Evolutionary conservation across 2,329 filamentous ascomycete genomes (phyloP), one percentile per base, ranked within the genome.

Genomic region (Westerdykella aurantiaca): DNA sequence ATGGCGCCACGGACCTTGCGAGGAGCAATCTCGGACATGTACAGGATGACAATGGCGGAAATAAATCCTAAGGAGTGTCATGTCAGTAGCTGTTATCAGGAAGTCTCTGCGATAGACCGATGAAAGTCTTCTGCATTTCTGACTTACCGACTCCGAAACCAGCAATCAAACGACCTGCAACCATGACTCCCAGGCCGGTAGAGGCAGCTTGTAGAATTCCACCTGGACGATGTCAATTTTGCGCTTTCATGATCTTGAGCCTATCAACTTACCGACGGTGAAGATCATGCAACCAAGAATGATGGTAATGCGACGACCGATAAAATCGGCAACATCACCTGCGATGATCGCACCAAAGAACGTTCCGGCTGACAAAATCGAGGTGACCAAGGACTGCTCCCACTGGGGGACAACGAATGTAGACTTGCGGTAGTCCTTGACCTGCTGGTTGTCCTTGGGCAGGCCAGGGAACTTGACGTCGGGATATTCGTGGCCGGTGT

Each of bases 1-100:
- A 90, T 75, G 43, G 85, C 82, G 64, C 86, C 86, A 65, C 86
- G 81, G 54, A 93, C 83, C 70, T 88, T 89, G 63, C 55, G 56
- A 35, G 65, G 65, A 78, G 72, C 68, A 66, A 90, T 89, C 71
- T 91, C 87, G 41, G 85, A 89, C 86, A 93, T 91, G 79, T 93
- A 74, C 42, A 76, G 57, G 47, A 75, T 74, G 57, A 74, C 72
- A 57, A 72, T 69, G 45, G 85, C 83, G 17, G 83, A 86, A 43
- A 88, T 77, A 49, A 87, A 73, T 58, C 85, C 85, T 3, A n/a
- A n/a, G n/a, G n/a, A n/a, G n/a, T n/a, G n/a, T n/a, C n/a, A n/a
- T n/a, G n/a, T n/a, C n/a, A n/a, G n/a, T n/a, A n/a, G n/a, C n/a
- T n/a, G n/a, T n/a, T n/a, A n/a, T n/a, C n/a, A n/a, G n/a, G n/a